phyloP scores from a whole-genome alignment of 345 rosid genomes.

The Trapa bicornis region DNA sequence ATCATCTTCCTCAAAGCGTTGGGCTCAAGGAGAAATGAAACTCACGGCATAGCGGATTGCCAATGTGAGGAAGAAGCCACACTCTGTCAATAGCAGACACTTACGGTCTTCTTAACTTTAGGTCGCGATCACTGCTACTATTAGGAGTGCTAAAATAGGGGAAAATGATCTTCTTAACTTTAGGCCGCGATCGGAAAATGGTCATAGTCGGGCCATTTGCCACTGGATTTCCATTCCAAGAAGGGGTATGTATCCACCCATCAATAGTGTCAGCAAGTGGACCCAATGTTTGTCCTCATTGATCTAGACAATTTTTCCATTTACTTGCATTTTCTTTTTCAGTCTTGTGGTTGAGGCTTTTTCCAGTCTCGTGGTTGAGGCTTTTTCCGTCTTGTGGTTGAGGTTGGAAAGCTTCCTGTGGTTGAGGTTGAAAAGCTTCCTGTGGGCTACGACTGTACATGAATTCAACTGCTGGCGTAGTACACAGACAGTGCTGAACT shows the following conservation, averaged over 20 bases:
- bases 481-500: not conserved
- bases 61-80: too few relatives aligned
- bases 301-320: not conserved
- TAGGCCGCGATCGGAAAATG: not conserved
- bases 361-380: too few relatives aligned
- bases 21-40: not conserved
- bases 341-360: not conserved
- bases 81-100: too few relatives aligned
- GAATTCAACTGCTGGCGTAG: not conserved
- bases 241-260: not conserved
- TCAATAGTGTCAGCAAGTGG: not conserved
- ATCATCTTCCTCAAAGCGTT: too few relatives aligned
- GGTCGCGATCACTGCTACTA: too few relatives aligned
- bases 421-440: not conserved
- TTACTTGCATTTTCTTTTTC: too few relatives aligned
- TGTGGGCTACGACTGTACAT: not conserved
- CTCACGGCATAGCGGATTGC: too few relatives aligned
- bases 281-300: not conserved
- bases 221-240: not conserved
- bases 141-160: not conserved
- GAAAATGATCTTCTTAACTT: not conserved
- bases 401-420: not conserved
- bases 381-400: too few relatives aligned
- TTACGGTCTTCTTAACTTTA: too few relatives aligned
- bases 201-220: not conserved